A percentile compares a stretch with the other conserved stretches of the same genome.
phyloP scores from a whole-genome alignment of 345 rosid genomes.

The Salix caprea region DNA sequence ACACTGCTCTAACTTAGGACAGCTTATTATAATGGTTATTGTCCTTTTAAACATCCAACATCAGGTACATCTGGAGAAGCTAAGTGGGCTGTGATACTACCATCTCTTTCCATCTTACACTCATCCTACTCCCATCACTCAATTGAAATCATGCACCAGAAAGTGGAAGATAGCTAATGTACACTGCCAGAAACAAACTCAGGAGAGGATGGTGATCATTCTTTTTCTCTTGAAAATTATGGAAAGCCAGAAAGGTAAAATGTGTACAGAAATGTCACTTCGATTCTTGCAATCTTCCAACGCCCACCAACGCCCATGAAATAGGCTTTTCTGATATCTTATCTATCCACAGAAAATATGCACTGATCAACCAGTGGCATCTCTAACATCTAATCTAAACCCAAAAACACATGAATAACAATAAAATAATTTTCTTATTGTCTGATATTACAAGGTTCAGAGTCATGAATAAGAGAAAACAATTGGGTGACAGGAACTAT shows the following conservation, averaged over 20 bases:
- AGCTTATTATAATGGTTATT: not conserved
- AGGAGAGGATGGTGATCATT: no score
- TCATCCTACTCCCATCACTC: not conserved
- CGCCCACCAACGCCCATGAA: not conserved
- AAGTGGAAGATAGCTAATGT: not conserved
- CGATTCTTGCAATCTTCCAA: not conserved
- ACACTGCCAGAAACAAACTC: not conserved
- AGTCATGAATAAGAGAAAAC: not conserved
- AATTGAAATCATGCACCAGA: not conserved
- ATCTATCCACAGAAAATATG: not conserved
- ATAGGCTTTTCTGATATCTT: not conserved
- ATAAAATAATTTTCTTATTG: not conserved
- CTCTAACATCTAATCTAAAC: not conserved
- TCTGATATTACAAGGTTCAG: constrained; percentile 3
- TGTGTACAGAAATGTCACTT: not conserved
- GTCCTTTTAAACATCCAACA: not conserved
- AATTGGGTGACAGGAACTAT: not conserved
- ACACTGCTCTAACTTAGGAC: no score
- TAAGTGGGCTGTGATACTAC: not conserved
- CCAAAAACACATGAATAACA: not conserved
- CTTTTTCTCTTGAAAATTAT: not conserved
- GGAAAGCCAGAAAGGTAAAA: not conserved
- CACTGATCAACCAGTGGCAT: not conserved
- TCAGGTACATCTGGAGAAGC: not conserved
- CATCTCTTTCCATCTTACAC: not conserved